Evolutionary conservation across 2,329 filamentous ascomycete species (phyloP).

Genomic region (Pseudogymnoascus sp.): DNA sequence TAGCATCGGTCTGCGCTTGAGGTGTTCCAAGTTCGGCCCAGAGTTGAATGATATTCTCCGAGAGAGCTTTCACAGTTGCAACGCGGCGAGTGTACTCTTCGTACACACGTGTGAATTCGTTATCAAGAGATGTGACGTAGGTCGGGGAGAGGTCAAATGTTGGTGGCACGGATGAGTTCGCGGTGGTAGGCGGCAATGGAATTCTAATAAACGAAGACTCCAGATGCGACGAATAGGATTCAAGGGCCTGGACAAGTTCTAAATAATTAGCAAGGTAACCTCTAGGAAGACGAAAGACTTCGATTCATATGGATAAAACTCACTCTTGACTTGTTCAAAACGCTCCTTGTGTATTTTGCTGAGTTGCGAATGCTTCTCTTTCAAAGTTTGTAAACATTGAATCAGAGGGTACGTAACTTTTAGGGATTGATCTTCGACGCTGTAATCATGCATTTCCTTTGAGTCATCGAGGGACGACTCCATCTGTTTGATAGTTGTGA

Average conservation of each 20-base stretch:
- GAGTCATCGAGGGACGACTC: slow-evolving; percentile 77
- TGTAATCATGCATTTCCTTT: slow-evolving; percentile 54
- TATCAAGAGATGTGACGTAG: slow-evolving; percentile 79
- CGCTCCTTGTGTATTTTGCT: slow-evolving; percentile 80
- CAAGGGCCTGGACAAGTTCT: slow-evolving; percentile 89
- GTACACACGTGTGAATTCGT: slow-evolving; percentile 89
- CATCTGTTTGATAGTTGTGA: slow-evolving; percentile 87
- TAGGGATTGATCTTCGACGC: slow-evolving; percentile 58
- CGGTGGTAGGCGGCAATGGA: slow-evolving; percentile 71
- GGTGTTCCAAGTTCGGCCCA: slow-evolving; percentile 95
- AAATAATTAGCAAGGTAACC: slow-evolving; percentile 4
- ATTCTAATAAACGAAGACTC: slow-evolving; percentile 82
- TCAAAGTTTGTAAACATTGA: slow-evolving; percentile 68
- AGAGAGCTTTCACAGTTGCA: slow-evolving; percentile 61
- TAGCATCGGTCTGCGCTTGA: slow-evolving; percentile 80
- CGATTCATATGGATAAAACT: slow-evolving; percentile 27
- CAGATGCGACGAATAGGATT: slow-evolving; percentile 93
- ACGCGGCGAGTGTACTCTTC: slow-evolving; percentile 89
- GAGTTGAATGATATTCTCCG: slow-evolving; percentile 81
- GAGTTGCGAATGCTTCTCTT: slow-evolving; percentile 77
- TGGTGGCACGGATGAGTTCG: slow-evolving; percentile 66
- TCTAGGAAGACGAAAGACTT: slow-evolving; percentile 13
- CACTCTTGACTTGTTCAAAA: slow-evolving; percentile 92
- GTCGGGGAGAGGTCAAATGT: slow-evolving; percentile 86
- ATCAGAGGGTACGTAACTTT: slow-evolving; percentile 76